These are phyloP conservation scores for Saturnispora halmiae DNA, from an alignment of 805 yeast genomes.

Conservation along the genomic window DNA sequence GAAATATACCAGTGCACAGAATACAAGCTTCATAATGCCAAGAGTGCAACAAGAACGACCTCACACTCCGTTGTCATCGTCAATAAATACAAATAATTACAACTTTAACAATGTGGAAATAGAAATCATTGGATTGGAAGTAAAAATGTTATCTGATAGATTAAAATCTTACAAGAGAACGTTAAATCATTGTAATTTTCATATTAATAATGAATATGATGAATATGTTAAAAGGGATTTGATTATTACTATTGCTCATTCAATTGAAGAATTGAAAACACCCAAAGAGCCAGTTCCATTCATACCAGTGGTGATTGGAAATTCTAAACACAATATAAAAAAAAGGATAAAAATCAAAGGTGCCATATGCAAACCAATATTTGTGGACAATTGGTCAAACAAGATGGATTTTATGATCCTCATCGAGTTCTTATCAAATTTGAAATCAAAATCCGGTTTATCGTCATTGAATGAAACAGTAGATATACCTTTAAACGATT, in stretches of 20 bases:
- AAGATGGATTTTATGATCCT: slow-evolving; percentile 26
- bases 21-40: slow-evolving; percentile 29
- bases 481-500: slow-evolving; percentile 4
- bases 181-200: slow-evolving; percentile 23
- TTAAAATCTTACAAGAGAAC: slow-evolving; percentile 24
- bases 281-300: slow-evolving; percentile 24
- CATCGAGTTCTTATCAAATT: slow-evolving; percentile 25
- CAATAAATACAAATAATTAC: not conserved
- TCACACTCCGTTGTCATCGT: too few relatives aligned
- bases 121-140: slow-evolving; percentile 23
- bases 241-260: slow-evolving; percentile 23
- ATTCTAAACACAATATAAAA: not conserved
- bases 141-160: slow-evolving; percentile 18
- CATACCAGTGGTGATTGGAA: slow-evolving; percentile 23
- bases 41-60: slow-evolving; percentile 20
- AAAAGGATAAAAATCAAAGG: not conserved
- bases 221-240: slow-evolving; percentile 18
- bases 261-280: slow-evolving; percentile 21
- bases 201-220: slow-evolving; percentile 12
- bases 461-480: not conserved
- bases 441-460: not conserved
- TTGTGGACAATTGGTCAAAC: slow-evolving; percentile 18
- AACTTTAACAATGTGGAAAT: slow-evolving; percentile 14
- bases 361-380: slow-evolving; percentile 27
- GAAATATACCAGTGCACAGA: not conserved